A percentile compares a stretch with the other conserved stretches of the same genome.
Evolutionary conservation across 2,329 filamentous ascomycete species (phyloP).

Genomic region (Fusarium verrucosum): DNA sequence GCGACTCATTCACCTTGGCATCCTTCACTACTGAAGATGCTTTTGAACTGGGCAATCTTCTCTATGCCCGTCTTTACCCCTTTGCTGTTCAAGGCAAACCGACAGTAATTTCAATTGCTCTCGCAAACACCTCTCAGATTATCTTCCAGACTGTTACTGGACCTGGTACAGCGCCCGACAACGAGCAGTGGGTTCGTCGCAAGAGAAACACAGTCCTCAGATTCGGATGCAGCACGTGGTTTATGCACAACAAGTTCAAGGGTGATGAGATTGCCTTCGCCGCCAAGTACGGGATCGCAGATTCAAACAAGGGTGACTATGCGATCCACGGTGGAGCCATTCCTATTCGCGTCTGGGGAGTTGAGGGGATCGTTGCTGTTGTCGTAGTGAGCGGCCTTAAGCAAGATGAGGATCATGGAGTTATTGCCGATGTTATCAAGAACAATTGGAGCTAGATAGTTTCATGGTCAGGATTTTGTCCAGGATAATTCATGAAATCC

Average conservation of each 20-base stretch:
- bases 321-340: constrained; percentile 82
- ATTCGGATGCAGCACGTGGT: constrained; percentile 76
- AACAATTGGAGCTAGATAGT: constrained; percentile 54
- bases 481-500: not conserved
- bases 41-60: constrained; percentile 70
- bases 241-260: constrained; percentile 72
- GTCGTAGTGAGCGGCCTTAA: constrained; percentile 80
- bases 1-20: constrained; percentile 56
- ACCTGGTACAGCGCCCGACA: constrained; percentile 74
- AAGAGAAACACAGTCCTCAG: constrained; percentile 78
- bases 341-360: constrained; percentile 75
- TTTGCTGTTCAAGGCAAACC: constrained; percentile 52
- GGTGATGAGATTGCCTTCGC: constrained; percentile 72
- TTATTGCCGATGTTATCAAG: constrained; percentile 75
- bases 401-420: constrained; percentile 80
- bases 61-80: constrained; percentile 69
- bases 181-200: constrained; percentile 74
- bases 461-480: not conserved
- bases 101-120: constrained; percentile 71
- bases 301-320: constrained; percentile 67
- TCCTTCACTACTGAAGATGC: constrained; percentile 72
- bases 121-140: constrained; percentile 66
- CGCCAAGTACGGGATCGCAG: constrained; percentile 70
- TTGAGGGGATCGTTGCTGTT: constrained; percentile 79
- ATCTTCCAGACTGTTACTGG: constrained; percentile 77